Evolutionary conservation across 108 stramenopile species (phyloP).

Genomic region (Fragilaria crotonensis): DNA sequence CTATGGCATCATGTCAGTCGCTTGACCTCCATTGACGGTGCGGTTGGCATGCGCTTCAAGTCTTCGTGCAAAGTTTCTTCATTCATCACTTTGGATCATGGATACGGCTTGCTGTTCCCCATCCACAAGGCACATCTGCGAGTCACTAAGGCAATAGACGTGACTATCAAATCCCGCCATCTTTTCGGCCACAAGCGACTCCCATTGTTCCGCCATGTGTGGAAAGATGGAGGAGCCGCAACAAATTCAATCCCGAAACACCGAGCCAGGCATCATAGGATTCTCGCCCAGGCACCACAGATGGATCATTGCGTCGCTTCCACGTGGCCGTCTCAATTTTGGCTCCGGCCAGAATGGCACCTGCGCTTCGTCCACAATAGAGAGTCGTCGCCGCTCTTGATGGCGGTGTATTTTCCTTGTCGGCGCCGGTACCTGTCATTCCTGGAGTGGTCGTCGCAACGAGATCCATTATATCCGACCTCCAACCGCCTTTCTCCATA

Average conservation of each 20-base stretch:
- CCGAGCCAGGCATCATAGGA: conserved; percentile 59
- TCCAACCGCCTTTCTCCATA: conserved; percentile 54
- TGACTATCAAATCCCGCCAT: neutral
- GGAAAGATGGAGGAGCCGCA: conserved; percentile 59
- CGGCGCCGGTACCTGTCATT: too few species aligned
- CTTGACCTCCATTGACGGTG: too few species aligned
- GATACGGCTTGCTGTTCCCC: neutral
- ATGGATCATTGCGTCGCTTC: conserved; percentile 81
- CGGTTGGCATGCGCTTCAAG: too few species aligned
- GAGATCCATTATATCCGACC: conserved; percentile 25
- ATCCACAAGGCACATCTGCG: neutral
- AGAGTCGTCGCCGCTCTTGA: conserved; percentile 23
- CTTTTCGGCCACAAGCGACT: conserved; percentile 40
- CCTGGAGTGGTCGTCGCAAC: too few species aligned
- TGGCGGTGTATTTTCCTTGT: conserved; percentile 32
- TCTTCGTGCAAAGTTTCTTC: too few species aligned
- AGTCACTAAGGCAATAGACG: neutral
- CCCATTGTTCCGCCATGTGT: conserved; percentile 72
- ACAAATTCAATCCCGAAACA: conserved; percentile 44
- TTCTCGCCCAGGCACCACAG: conserved; percentile 56
- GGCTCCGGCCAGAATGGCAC: conserved; percentile 68
- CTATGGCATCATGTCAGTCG: too few species aligned
- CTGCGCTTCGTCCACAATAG: conserved; percentile 78
- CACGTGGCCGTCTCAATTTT: conserved; percentile 71
- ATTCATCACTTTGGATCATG: too few species aligned